Conservation (phyloP, 345 rosid genomes). For the Melastoma malabathricum region DNA sequence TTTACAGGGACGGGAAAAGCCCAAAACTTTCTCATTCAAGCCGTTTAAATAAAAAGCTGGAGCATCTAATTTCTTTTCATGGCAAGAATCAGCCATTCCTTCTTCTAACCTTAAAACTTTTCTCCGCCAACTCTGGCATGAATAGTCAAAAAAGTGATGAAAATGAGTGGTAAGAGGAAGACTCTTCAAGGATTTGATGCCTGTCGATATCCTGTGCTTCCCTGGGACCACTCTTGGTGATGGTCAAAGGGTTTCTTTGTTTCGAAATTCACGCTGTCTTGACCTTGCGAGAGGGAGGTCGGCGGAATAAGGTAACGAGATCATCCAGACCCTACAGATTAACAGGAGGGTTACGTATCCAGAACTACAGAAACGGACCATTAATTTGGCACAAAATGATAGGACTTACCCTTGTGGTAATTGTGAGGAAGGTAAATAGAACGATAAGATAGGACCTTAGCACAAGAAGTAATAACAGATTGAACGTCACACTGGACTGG, state of each 20-base stretch:
- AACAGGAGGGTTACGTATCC: conserved; percentile 1
- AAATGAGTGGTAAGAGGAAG: background rate
- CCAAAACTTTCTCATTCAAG: no score
- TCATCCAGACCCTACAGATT: conserved; percentile 81
- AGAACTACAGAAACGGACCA: background rate
- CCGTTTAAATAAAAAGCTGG: no score
- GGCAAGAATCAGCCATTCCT: no score
- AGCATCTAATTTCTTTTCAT: no score
- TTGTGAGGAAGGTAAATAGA: conserved; percentile 85
- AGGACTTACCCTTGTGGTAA: conserved; percentile 77
- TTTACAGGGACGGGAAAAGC: no score
- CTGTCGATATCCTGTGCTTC: background rate
- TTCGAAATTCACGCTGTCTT: conserved; percentile 35
- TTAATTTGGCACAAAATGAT: no score
- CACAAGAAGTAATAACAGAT: conserved; percentile 80
- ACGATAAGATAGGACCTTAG: conserved; percentile 83
- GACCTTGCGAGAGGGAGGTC: conserved; percentile 80
- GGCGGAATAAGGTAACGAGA: conserved; percentile 81
- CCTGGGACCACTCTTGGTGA: no score
- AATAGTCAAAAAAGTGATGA: no score
- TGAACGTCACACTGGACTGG: conserved; percentile 96
- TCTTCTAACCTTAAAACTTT: no score
- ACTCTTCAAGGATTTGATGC: background rate
- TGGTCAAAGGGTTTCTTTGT: no score
- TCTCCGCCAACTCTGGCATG: no score